These are phyloP conservation scores for Cadophora malorum DNA, from an alignment of 2,329 filamentous ascomycete species.

Conservation along the genomic window DNA sequence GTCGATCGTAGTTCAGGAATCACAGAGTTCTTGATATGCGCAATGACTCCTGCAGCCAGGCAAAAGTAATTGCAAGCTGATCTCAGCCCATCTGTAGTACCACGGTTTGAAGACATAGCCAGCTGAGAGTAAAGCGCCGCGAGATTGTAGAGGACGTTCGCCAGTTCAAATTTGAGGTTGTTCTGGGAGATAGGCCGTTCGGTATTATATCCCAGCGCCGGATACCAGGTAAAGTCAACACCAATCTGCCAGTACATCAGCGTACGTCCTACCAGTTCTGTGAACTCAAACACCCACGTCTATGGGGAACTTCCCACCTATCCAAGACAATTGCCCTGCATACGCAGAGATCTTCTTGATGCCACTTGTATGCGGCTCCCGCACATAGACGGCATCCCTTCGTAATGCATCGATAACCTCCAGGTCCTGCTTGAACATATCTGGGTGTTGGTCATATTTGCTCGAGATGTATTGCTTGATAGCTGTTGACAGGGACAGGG, in stretches of 20 bases:
- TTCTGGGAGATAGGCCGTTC: constrained; percentile 72
- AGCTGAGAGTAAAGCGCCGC: constrained; percentile 93
- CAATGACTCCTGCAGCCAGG: constrained; percentile 82
- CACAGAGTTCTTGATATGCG: constrained; percentile 76
- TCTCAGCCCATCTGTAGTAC: constrained; percentile 82
- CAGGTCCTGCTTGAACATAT: constrained; percentile 93
- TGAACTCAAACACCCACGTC: constrained; percentile 64
- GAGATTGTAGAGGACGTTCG: constrained; percentile 93
- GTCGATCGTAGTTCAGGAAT: constrained; percentile 83
- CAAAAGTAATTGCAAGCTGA: constrained; percentile 90
- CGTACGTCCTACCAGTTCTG: background rate
- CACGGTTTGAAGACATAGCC: constrained; percentile 79
- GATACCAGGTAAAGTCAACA: constrained; percentile 96
- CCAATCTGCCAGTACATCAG: constrained; percentile 68
- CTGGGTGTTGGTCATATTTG: constrained; percentile 98
- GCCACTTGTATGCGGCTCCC: constrained; percentile 86
- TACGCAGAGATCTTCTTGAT: constrained; percentile 89
- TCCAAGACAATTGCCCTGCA: constrained; percentile 90
- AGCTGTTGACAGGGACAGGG: constrained; percentile 78
- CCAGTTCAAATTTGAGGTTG: constrained; percentile 81
- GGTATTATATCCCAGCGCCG: constrained; percentile 87
- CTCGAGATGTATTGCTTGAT: constrained; percentile 95
- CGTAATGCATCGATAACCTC: constrained; percentile 84
- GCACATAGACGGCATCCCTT: constrained; percentile 84
- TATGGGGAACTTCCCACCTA: constrained; percentile 93